phyloP scores from a whole-genome alignment of 257 asterid species.

The Jaltomata sinuosa region DNA sequence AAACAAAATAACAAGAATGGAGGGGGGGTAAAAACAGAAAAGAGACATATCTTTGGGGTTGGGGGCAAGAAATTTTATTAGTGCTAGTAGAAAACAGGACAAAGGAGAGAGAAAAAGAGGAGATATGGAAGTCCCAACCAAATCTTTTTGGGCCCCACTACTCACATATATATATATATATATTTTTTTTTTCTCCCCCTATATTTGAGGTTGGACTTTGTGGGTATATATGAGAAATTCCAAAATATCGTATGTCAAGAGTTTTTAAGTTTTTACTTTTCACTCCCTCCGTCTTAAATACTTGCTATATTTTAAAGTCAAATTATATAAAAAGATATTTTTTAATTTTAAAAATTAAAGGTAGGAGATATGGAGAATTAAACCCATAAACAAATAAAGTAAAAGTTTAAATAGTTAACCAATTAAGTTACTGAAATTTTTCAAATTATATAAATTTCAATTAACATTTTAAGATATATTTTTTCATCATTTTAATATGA shows the following conservation, averaged over 20 bases:
- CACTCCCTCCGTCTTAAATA: too few relatives aligned
- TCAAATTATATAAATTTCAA: too few relatives aligned
- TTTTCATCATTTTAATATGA: too few relatives aligned
- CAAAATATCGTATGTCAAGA: not conserved
- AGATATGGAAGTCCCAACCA: conserved; percentile 24
- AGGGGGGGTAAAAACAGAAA: not conserved
- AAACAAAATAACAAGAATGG: not conserved
- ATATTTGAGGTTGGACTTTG: not conserved
- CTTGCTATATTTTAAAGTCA: too few relatives aligned
- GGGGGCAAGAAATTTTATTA: not conserved
- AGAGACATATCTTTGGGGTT: not conserved
- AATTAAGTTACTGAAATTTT: too few relatives aligned
- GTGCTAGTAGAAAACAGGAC: not conserved
- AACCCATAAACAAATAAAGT: too few relatives aligned
- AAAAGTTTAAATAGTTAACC: too few relatives aligned
- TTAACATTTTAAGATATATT: too few relatives aligned
- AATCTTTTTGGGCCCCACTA: conserved; percentile 30
- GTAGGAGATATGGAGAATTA: too few relatives aligned
- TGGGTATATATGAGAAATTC: not conserved
- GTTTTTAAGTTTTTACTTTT: too few relatives aligned
- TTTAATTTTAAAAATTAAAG: too few relatives aligned
- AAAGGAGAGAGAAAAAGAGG: conserved; percentile 17
- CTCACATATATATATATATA: not conserved
- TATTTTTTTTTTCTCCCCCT: not conserved
- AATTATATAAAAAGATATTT: too few relatives aligned